These are phyloP conservation scores for Claviceps purpurea DNA, from an alignment of 2,329 filamentous ascomycete genomes.

Conservation along the genomic window DNA sequence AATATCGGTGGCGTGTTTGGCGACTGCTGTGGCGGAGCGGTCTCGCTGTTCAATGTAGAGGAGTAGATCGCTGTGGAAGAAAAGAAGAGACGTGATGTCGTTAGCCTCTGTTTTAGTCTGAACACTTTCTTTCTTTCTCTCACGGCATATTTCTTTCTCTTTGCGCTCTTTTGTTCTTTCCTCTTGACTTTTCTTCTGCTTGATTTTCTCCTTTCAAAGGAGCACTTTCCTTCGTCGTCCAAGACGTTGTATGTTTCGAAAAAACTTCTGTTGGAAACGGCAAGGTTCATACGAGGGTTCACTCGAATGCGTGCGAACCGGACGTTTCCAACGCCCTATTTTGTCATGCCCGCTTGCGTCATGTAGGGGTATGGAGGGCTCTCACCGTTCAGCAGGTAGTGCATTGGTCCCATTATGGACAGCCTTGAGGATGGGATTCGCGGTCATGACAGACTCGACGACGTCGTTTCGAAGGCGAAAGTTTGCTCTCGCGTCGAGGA, in stretches of 20 bases:
- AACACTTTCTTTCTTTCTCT: background rate
- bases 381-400: constrained; percentile 55
- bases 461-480: constrained; percentile 59
- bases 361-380: background rate
- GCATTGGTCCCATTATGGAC: constrained; percentile 55
- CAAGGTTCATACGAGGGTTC: no score
- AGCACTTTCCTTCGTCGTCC: background rate
- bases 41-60: constrained; percentile 57
- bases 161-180: no score
- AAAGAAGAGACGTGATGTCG: background rate
- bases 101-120: background rate
- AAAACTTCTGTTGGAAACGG: no score
- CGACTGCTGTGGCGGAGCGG: constrained; percentile 47
- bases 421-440: constrained; percentile 64
- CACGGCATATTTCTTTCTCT: no score
- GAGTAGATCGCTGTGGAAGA: constrained; percentile 45
- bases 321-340: no score
- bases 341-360: background rate
- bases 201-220: no score
- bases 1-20: constrained; percentile 42
- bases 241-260: no score
- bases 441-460: constrained; percentile 53
- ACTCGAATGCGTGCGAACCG: no score
- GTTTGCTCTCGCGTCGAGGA: constrained; percentile 56
- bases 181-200: no score